These are phyloP conservation scores for Chaetomiaceae sp. DNA, from an alignment of 2,329 filamentous ascomycete species.

Conservation along the genomic window DNA sequence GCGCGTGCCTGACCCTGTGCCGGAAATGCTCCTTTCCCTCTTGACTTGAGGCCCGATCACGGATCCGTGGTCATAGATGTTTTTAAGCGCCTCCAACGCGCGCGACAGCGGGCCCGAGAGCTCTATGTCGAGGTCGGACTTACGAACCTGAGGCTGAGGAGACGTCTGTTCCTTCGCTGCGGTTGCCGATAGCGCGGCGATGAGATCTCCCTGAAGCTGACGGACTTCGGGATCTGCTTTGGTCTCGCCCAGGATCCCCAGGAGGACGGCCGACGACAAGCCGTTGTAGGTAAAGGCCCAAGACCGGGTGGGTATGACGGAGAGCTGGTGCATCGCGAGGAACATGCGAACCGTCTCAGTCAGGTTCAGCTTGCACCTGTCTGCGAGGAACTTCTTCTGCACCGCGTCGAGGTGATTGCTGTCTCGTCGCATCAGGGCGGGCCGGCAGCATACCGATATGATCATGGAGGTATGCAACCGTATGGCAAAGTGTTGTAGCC, in stretches of 20 bases:
- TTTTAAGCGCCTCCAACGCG: constrained; percentile 57
- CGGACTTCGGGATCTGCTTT: constrained; percentile 60
- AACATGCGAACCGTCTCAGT: constrained; percentile 66
- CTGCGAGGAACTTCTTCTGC: constrained; percentile 53
- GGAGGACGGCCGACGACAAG: constrained; percentile 59
- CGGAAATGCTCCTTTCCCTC: constrained; percentile 41
- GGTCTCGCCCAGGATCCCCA: constrained; percentile 60
- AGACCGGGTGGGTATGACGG: constrained; percentile 60
- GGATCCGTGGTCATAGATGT: constrained; percentile 63
- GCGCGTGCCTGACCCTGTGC: constrained; percentile 41
- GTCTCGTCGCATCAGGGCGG: constrained; percentile 52
- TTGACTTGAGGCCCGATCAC: constrained; percentile 47
- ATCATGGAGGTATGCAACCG: constrained; percentile 63
- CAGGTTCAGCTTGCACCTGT: constrained; percentile 58
- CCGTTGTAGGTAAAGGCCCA: constrained; percentile 68
- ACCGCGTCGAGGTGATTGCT: constrained; percentile 44
- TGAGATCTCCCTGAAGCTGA: constrained; percentile 60
- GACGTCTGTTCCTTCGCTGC: constrained; percentile 58
- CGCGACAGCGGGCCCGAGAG: constrained; percentile 58
- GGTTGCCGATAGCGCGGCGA: constrained; percentile 59
- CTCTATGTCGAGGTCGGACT: constrained; percentile 57
- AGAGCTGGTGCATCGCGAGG: constrained; percentile 63
- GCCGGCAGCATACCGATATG: constrained; percentile 61
- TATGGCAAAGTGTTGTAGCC: constrained; percentile 60
- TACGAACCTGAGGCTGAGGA: constrained; percentile 49